Base-by-base conservation (phyloP, 768 basidiomycete species). In the Pleurotus pulmonarius region DNA sequence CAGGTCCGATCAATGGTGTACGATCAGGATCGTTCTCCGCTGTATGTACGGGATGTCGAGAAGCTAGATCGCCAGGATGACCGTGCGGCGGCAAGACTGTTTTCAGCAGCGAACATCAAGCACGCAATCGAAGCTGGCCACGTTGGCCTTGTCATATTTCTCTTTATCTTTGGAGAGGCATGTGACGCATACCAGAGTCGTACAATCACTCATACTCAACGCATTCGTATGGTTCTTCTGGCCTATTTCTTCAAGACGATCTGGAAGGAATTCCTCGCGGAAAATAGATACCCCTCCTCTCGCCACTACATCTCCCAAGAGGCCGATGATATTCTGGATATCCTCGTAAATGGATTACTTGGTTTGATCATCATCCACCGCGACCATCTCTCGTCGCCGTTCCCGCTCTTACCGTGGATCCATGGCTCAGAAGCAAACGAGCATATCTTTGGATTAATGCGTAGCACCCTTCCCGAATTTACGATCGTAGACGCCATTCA, bases 11-110 rank as follows among this genome's bases (percentile, higher is more conserved):
- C 61, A 0, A 11, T 72, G 15, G 67, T 62, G 0, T 49, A 49
- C 5, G 5, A 25, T n/a, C 46, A 49, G 7, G 22, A 41, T 1
- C 49, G 46, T 1, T 57, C 62, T 7, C 67, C 73, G 0, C 55
- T 74, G 0, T 71, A 66, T 51, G 34, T 26, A 4, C 65, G 67
- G 0, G 74, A 74, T 56, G 66, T 74, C 9, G 63, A 66, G 16
- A 68, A 69, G 41, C 37, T 70, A 0, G 71, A 75, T 49, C 45
- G 64, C 9, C 73, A 74, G 62, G 74, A 74, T 56, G 73, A 75
- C 56, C 62, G 60, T 44, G 73, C 71, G 0, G 73, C 71, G 0
- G 57, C 67, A 1, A 64, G 70, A 0, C 60, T 74, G 0, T 73
- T 73, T 56, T 71, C 69, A 9, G 65, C 67, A 3, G 59, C 55